These are phyloP conservation scores for Ampelocalamus luodianensis DNA, from an alignment of 176 grass and related monocot species.

Conservation along the genomic window DNA sequence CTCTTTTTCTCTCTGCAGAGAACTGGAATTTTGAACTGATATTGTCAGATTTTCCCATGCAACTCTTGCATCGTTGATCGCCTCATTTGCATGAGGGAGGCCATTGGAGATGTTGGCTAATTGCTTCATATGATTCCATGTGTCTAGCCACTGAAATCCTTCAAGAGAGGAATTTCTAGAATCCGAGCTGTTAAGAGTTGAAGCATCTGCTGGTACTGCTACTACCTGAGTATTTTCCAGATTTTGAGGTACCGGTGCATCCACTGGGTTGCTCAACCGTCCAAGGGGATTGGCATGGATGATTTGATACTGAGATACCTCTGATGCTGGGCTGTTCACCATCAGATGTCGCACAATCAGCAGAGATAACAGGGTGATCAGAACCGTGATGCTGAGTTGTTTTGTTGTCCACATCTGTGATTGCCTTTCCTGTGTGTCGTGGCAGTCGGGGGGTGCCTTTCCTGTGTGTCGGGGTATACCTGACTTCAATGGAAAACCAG, in stretches of 20 bases:
- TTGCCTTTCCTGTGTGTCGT: slow-evolving; percentile 17
- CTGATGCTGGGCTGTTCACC: slow-evolving; percentile 46
- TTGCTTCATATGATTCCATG: slow-evolving; percentile 71
- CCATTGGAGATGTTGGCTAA: slow-evolving; percentile 49
- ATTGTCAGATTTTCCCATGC: slow-evolving; percentile 70
- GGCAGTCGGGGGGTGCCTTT: background rate
- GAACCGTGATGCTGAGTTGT: slow-evolving; percentile 40
- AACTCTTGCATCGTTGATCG: slow-evolving; percentile 66
- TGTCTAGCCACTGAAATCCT: slow-evolving; percentile 58
- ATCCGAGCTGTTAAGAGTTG: slow-evolving; percentile 42
- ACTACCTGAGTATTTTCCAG: slow-evolving; percentile 23
- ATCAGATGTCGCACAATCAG: slow-evolving; percentile 64
- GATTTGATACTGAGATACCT: slow-evolving; percentile 44
- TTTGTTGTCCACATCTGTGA: slow-evolving; percentile 59
- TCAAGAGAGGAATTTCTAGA: slow-evolving; percentile 36
- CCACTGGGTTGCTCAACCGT: slow-evolving; percentile 41
- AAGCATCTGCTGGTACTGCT: slow-evolving; percentile 9
- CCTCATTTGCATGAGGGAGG: slow-evolving; percentile 72
- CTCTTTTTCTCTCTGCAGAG: slow-evolving; percentile 30
- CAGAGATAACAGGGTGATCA: slow-evolving; percentile 62
- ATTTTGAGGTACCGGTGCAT: slow-evolving; percentile 40
- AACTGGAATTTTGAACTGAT: slow-evolving; percentile 48
- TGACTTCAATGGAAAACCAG: background rate
- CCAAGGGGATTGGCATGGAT: slow-evolving; percentile 50
- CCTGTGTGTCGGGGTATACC: background rate